phyloP scores from a whole-genome alignment of 2,329 filamentous ascomycete genomes.

The Colletotrichum viniferum region DNA sequence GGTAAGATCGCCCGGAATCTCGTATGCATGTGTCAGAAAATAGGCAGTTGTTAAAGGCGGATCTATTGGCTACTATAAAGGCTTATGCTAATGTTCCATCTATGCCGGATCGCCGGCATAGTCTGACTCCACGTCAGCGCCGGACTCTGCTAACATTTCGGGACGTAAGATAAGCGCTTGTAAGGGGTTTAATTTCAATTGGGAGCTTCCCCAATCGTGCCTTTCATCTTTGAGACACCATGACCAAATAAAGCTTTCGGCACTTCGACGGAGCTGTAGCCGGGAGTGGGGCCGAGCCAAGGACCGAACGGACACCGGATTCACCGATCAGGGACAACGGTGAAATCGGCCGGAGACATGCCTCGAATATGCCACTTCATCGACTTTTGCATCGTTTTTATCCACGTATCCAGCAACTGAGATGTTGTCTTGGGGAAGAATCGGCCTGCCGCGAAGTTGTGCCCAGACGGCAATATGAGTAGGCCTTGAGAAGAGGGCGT shows the following conservation, averaged over 20 bases:
- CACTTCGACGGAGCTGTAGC: not conserved
- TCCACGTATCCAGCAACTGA: not conserved
- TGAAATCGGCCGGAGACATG: not conserved
- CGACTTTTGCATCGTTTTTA: not conserved
- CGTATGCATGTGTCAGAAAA: not conserved
- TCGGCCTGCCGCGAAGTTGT: conserved; percentile 17
- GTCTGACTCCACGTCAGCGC: not conserved
- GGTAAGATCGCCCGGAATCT: not conserved
- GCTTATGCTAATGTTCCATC: not conserved
- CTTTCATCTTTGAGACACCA: not conserved
- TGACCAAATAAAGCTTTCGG: not conserved
- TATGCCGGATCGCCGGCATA: not conserved
- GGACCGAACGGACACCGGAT: not conserved
- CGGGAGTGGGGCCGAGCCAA: not conserved
- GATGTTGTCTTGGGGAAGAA: not conserved
- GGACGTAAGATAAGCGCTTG: not conserved
- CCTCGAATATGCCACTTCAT: not conserved
- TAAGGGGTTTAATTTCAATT: not conserved
- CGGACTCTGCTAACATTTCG: not conserved
- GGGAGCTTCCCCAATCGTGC: not conserved
- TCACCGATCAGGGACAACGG: not conserved
- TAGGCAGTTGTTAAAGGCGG: not conserved
- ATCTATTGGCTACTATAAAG: not conserved
- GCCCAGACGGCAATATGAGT: conserved; percentile 34
- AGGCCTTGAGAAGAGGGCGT: conserved; percentile 33